Evolutionary conservation across 78 protist species (phyloP).

Genomic region (Protostelium mycophagum): DNA sequence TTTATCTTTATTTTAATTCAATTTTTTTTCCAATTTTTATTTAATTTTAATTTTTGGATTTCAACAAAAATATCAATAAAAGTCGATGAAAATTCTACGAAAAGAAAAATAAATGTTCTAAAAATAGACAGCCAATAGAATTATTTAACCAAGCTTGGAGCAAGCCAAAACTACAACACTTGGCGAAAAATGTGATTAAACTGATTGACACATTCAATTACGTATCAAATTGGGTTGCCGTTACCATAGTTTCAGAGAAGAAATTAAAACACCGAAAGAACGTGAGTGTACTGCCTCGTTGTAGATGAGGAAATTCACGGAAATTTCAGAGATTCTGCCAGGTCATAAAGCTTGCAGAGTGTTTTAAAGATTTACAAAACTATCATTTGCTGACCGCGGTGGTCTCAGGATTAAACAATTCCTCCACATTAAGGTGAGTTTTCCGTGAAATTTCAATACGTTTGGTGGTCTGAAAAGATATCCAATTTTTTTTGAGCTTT

Average conservation of each 20-base stretch:
- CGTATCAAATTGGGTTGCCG: slow-evolving; percentile 59
- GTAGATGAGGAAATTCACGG: background rate
- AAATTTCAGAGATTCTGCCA: background rate
- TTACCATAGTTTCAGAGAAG: slow-evolving; percentile 23
- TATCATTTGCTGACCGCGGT: slow-evolving; percentile 47
- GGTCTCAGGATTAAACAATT: slow-evolving; percentile 49
- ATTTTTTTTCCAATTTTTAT: no score
- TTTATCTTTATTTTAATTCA: no score
- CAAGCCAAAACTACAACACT: slow-evolving; percentile 50
- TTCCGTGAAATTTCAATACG: no score
- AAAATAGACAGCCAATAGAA: slow-evolving; percentile 45
- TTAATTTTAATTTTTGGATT: no score
- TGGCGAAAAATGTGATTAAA: slow-evolving; percentile 46
- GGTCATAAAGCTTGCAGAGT: background rate
- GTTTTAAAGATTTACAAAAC: slow-evolving; percentile 36
- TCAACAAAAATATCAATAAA: no score
- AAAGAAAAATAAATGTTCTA: no score
- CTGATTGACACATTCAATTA: slow-evolving; percentile 62
- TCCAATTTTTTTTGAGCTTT: no score
- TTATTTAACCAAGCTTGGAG: slow-evolving; percentile 61
- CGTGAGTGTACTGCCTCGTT: background rate
- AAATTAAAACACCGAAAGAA: slow-evolving; percentile 34
- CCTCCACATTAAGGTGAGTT: slow-evolving; percentile 30
- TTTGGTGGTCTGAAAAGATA: no score
- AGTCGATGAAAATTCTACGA: no score